phyloP scores from a whole-genome alignment of 345 rosid species.

The Rhodamnia rubescens region DNA sequence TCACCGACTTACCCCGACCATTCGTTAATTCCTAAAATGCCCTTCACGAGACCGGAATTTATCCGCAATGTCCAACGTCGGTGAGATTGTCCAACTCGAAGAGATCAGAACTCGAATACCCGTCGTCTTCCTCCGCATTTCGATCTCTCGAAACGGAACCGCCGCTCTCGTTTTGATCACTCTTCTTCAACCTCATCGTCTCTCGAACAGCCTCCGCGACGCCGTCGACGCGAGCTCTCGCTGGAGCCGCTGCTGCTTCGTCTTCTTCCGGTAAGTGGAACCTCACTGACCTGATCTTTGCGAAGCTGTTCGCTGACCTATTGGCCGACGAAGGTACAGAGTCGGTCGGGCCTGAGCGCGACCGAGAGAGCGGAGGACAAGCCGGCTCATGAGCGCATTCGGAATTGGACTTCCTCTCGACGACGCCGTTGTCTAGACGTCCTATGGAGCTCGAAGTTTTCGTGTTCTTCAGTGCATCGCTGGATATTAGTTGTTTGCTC shows the following conservation, averaged over 20 bases:
- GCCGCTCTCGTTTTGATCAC: constrained; percentile 34
- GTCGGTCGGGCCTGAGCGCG: constrained; percentile 79
- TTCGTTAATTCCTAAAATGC: background rate
- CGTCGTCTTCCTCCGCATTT: constrained; percentile 24
- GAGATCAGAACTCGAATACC: constrained; percentile 87
- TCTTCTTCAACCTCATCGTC: constrained; percentile 46
- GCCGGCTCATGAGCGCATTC: constrained; percentile 14
- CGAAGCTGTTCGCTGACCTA: constrained; percentile 21
- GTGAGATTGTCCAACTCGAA: constrained; percentile 81
- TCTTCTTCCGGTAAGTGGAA: constrained; percentile 17
- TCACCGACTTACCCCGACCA: background rate
- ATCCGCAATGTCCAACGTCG: constrained; percentile 36
- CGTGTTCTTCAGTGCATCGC: background rate
- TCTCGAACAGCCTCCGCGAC: constrained; percentile 38
- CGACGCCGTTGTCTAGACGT: background rate
- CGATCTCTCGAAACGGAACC: constrained; percentile 3
- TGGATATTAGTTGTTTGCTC: background rate
- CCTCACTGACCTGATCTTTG: constrained; percentile 55
- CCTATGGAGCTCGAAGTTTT: background rate
- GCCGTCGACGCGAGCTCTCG: constrained; percentile 35
- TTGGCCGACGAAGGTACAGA: constrained; percentile 33
- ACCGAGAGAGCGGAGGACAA: constrained; percentile 21
- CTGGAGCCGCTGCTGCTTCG: background rate
- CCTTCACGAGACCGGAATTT: background rate
- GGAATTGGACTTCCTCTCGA: constrained; percentile 6